phyloP scores from a whole-genome alignment of 202 grass and related monocot genomes.

The Brachypodium distachyon region DNA sequence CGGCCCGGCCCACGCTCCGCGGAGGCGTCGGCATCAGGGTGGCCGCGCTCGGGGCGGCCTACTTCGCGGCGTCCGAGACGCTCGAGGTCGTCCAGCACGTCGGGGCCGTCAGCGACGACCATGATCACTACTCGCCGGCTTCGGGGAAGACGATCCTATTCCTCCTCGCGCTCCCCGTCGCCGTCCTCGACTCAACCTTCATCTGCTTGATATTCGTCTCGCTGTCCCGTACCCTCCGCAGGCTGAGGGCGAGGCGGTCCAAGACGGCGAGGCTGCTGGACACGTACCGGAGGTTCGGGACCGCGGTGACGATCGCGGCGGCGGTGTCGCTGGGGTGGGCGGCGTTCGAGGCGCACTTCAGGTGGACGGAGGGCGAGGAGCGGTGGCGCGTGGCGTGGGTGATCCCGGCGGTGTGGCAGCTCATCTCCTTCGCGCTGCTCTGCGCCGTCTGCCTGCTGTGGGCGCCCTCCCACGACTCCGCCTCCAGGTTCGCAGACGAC shows the following conservation, averaged over 20 bases:
- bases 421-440: conserved; percentile 78
- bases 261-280: conserved; percentile 73
- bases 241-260: conserved; percentile 52
- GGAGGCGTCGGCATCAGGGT: conserved; percentile 48
- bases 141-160: conserved; percentile 42
- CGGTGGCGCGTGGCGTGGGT: conserved; percentile 73
- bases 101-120: conserved; percentile 59
- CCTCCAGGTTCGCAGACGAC: conserved; percentile 54
- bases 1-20: conserved; percentile 39
- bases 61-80: conserved; percentile 50
- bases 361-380: conserved; percentile 50
- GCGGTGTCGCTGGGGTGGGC: conserved; percentile 69
- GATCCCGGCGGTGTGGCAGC: conserved; percentile 76
- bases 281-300: conserved; percentile 61
- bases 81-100: conserved; percentile 66
- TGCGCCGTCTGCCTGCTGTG: conserved; percentile 63
- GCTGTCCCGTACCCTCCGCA: conserved; percentile 55
- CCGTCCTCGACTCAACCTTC: conserved; percentile 52
- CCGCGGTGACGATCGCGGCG: conserved; percentile 42
- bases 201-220: conserved; percentile 74
- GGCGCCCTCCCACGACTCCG: conserved; percentile 56
- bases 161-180: conserved; percentile 47
- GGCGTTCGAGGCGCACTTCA: conserved; percentile 86
- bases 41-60: conserved; percentile 39
- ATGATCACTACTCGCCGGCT: conserved; percentile 37